phyloP scores from a whole-genome alignment of 176 grass and related monocot genomes.

The Rhynchospora breviuscula region DNA sequence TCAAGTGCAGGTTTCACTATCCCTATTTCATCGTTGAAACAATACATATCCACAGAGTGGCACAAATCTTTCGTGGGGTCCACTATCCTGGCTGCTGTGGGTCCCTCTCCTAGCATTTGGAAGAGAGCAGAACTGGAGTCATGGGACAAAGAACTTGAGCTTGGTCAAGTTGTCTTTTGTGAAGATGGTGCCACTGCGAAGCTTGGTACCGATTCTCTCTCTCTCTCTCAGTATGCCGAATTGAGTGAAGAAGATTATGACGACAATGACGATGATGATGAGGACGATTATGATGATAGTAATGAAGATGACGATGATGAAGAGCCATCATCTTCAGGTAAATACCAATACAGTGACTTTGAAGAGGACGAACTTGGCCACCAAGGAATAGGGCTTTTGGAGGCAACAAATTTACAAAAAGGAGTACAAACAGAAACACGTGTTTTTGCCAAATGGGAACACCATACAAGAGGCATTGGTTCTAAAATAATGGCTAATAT shows the following conservation, averaged over 20 bases:
- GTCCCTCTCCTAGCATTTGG: slow-evolving; percentile 52
- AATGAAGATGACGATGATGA: slow-evolving; percentile 44
- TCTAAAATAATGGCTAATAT: slow-evolving; percentile 99
- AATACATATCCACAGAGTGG: slow-evolving; percentile 63
- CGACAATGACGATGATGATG: slow-evolving; percentile 15
- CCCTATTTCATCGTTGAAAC: slow-evolving; percentile 57
- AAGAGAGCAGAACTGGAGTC: slow-evolving; percentile 81
- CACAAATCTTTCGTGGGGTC: slow-evolving; percentile 77
- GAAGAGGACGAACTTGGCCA: slow-evolving; percentile 38
- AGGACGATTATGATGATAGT: slow-evolving; percentile 16
- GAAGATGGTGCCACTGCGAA: slow-evolving; percentile 61
- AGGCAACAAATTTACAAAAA: slow-evolving; percentile 41
- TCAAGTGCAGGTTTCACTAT: slow-evolving; percentile 44
- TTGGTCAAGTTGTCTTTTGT: slow-evolving; percentile 60
- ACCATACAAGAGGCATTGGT: slow-evolving; percentile 83
- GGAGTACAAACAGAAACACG: slow-evolving; percentile 77
- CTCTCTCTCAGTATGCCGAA: slow-evolving; percentile 62
- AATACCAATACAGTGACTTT: not conserved
- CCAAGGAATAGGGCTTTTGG: slow-evolving; percentile 67
- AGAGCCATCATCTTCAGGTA: slow-evolving; percentile 20
- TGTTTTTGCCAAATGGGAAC: slow-evolving; percentile 90
- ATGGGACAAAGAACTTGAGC: slow-evolving; percentile 67
- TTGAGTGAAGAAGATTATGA: slow-evolving; percentile 43
- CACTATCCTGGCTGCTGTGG: slow-evolving; percentile 55
- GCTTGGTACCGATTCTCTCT: slow-evolving; percentile 55